Base-by-base conservation (phyloP, 2,329 filamentous ascomycete genomes). In the Sporothrix pallida region DNA sequence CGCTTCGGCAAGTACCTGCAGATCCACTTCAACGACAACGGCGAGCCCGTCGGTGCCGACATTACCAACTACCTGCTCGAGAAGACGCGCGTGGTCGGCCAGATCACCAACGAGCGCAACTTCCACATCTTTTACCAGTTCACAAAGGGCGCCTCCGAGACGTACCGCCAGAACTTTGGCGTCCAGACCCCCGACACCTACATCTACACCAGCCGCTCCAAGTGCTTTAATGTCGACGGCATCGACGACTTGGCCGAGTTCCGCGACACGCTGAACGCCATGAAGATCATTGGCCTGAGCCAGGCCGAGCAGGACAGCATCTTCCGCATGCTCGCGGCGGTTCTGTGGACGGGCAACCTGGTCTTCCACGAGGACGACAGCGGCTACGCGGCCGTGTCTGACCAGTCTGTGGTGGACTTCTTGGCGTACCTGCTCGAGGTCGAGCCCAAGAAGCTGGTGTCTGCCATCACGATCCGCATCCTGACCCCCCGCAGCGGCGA, bases 61-160 rank as follows among this genome's bases (percentile, higher is more conserved):
- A 98, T 99, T 83, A 98, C 95, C 80, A 99, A 99, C 82, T 99
- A 99, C 80, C 87, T 99, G 31, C 87, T 99, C 71, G 96, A 99
- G 82, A 98, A 98, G 86, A 91, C 93, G 67, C 89, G 96, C 84
- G 96, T 99, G 20, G 94, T 97, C 10, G 94, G 95, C 17, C 96
- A 98, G 84, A 98, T 98, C 78, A 87, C 85, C 74, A 97, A 98
- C 81, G 96, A 99, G 87, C 90, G 96, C 78, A 98, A 97, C 84
- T 99, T 99, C 83, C 96, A 99, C 84, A 98, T 99, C 79, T 99
- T 99, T 82, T 99, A 99, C 84, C 96, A 99, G 82, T 98, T 98
- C 82, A 93, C 96, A 65, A 99, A 98, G 84, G 94, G 93, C 3
- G 95, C 95, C 10, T 92, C 94, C n/a, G 87, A 92, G 77, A 89